A percentile compares a stretch with the other conserved stretches of the same genome.
These are phyloP conservation scores for Hyaloscypha finlandica DNA, from an alignment of 495 filamentous ascomycete genomes.

Conservation along the genomic window DNA sequence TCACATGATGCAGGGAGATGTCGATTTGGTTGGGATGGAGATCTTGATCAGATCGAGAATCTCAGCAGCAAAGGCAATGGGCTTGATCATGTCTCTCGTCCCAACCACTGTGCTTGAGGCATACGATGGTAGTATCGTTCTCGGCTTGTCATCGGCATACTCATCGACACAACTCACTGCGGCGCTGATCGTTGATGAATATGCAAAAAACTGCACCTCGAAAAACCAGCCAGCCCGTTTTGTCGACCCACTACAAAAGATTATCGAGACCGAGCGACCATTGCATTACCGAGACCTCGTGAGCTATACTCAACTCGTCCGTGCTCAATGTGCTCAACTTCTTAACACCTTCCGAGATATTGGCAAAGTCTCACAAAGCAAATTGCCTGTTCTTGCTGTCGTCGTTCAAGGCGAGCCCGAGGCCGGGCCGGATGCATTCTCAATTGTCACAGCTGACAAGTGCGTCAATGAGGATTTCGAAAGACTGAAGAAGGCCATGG, in stretches of 20 bases:
- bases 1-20: conserved; percentile 95
- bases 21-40: conserved; percentile 89
- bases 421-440: conserved; percentile 89
- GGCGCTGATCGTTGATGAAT: conserved; percentile 87
- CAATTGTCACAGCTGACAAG: conserved; percentile 81
- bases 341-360: conserved; percentile 87
- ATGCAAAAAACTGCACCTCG: conserved; percentile 59
- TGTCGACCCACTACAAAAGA: conserved; percentile 59
- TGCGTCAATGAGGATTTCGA: conserved; percentile 83
- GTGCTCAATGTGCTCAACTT: conserved; percentile 86
- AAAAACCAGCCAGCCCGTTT: conserved; percentile 48
- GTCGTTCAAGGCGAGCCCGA: conserved; percentile 90
- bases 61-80: conserved; percentile 80
- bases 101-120: conserved; percentile 47
- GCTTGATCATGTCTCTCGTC: conserved; percentile 67
- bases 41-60: conserved; percentile 86
- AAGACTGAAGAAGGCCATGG: conserved; percentile 77
- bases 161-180: conserved; percentile 85
- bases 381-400: conserved; percentile 77
- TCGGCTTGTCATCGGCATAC: conserved; percentile 65
- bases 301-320: conserved; percentile 81
- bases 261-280: conserved; percentile 81
- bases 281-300: conserved; percentile 83
- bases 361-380: conserved; percentile 70
- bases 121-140: conserved; percentile 60